phyloP scores from a whole-genome alignment of 306 rosid genomes.

The Cicer chorassanicum region DNA sequence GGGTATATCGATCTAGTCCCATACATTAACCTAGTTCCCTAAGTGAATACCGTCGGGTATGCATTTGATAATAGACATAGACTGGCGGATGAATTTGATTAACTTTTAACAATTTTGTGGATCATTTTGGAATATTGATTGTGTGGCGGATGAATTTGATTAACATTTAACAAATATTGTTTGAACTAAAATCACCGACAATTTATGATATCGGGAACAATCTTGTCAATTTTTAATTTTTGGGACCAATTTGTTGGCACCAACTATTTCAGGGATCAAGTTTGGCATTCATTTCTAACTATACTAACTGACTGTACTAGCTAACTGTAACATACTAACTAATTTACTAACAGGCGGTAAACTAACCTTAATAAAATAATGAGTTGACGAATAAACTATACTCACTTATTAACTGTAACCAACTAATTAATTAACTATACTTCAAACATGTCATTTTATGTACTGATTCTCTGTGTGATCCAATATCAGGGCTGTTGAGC shows the following conservation, averaged over 20 bases:
- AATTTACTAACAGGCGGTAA: background rate
- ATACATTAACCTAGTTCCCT: too few relatives aligned
- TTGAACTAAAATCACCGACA: background rate
- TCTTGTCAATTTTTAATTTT: background rate
- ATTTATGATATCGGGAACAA: background rate
- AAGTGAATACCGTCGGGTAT: too few relatives aligned
- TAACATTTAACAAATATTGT: background rate
- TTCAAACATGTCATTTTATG: background rate
- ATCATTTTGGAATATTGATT: too few relatives aligned
- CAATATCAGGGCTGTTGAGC: constrained; percentile 70
- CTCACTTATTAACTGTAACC: background rate
- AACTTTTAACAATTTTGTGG: too few relatives aligned
- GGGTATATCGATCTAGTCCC: too few relatives aligned
- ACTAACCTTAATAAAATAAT: background rate
- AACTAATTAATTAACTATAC: background rate
- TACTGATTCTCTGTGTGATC: background rate
- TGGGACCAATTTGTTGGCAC: background rate
- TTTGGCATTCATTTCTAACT: background rate
- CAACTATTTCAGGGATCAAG: background rate
- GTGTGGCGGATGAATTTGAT: too few relatives aligned
- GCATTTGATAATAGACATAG: too few relatives aligned
- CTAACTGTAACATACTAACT: background rate
- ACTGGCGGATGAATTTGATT: too few relatives aligned
- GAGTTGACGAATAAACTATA: background rate
- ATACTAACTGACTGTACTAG: background rate